A percentile compares a stretch with the other conserved stretches of the same genome.
These are phyloP conservation scores for Scalesia atractyloides DNA, from an alignment of 129 eudicot species.

Conservation along the genomic window DNA sequence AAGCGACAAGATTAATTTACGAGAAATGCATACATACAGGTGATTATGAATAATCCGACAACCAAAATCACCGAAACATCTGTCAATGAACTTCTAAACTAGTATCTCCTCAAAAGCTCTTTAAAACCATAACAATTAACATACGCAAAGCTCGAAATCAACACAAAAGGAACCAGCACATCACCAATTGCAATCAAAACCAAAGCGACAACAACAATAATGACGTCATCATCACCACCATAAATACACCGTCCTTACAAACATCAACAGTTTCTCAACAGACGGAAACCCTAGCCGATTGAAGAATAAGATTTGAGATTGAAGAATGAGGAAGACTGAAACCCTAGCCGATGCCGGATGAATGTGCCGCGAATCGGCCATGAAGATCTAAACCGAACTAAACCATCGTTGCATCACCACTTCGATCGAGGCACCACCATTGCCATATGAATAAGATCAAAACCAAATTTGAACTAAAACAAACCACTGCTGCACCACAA, in stretches of 20 bases:
- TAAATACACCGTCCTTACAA: conserved; percentile 62
- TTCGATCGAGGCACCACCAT: no score
- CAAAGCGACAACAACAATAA: conserved; percentile 58
- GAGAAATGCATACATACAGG: conserved; percentile 52
- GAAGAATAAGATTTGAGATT: conserved; percentile 45
- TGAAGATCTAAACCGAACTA: background rate
- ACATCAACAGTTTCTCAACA: conserved; percentile 64
- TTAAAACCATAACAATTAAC: conserved; percentile 62
- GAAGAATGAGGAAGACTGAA: conserved; percentile 8
- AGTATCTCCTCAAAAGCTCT: conserved; percentile 66
- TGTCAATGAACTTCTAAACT: conserved; percentile 71
- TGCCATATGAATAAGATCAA: no score
- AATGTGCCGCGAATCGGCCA: conserved; percentile 41
- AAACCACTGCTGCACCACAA: no score
- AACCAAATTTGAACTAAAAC: no score
- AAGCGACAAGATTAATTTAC: background rate
- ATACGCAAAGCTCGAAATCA: conserved; percentile 80
- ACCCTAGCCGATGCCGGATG: conserved; percentile 49
- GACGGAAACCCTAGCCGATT: no score
- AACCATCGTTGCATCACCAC: no score
- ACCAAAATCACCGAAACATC: conserved; percentile 83
- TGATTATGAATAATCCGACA: conserved; percentile 83
- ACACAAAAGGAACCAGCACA: conserved; percentile 60
- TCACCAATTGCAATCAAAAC: conserved; percentile 78
- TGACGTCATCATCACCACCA: conserved; percentile 86